A percentile compares a stretch with the other conserved stretches of the same genome.
phyloP scores from a whole-genome alignment of 139 green algal species.

The Tetraselmis striata region DNA sequence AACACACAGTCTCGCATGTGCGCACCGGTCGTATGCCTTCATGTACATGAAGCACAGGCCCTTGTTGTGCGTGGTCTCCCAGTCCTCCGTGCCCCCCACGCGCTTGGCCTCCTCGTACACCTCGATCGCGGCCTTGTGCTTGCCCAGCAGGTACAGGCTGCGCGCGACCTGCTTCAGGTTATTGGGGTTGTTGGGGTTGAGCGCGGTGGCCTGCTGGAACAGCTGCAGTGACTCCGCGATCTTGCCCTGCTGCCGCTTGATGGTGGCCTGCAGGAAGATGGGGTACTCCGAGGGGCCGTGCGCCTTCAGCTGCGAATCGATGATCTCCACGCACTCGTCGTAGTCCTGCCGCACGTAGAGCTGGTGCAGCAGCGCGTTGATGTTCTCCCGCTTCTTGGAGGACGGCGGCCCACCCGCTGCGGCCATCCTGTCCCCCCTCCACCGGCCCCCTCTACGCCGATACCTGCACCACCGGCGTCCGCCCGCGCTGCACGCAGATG shows the following conservation, averaged over 20 bases:
- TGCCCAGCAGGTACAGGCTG: slow-evolving; percentile 64
- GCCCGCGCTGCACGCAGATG: too few relatives aligned
- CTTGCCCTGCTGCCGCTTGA: slow-evolving; percentile 56
- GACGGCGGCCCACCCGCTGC: too few relatives aligned
- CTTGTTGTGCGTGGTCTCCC: slow-evolving; percentile 74
- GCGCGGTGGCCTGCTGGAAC: slow-evolving; percentile 58
- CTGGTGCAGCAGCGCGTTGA: slow-evolving; percentile 45
- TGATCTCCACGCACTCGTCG: slow-evolving; percentile 55
- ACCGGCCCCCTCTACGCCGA: background rate
- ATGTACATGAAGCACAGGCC: slow-evolving; percentile 61
- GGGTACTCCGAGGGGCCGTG: slow-evolving; percentile 50
- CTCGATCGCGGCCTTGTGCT: slow-evolving; percentile 60
- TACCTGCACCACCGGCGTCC: too few relatives aligned
- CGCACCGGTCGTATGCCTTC: slow-evolving; percentile 9
- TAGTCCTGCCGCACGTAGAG: slow-evolving; percentile 62
- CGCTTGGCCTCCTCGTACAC: slow-evolving; percentile 68
- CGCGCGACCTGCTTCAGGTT: slow-evolving; percentile 72
- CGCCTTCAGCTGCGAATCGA: slow-evolving; percentile 37
- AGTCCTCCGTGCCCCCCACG: slow-evolving; percentile 46
- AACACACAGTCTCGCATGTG: too few relatives aligned
- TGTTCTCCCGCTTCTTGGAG: slow-evolving; percentile 16
- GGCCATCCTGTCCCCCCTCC: too few relatives aligned
- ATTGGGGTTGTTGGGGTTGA: slow-evolving; percentile 59
- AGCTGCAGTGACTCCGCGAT: slow-evolving; percentile 64
- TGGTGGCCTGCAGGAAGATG: slow-evolving; percentile 64